Evolutionary conservation across 164 flowering plant species (phyloP), one percentile per base, ranked within the genome.

Genomic region (Saururus chinensis): DNA sequence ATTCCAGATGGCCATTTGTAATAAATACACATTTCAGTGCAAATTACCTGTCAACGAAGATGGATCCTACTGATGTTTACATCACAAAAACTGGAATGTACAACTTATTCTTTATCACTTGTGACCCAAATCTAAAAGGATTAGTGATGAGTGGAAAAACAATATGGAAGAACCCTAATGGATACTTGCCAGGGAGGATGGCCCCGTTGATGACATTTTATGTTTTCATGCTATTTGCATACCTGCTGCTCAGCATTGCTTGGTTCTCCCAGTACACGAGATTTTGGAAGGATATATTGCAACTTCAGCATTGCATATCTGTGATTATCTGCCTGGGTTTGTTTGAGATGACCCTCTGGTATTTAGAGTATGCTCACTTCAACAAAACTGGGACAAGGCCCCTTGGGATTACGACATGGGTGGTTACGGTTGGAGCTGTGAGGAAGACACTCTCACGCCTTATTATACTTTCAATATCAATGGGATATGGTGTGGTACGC

Each of bases 401-500:
- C 0, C 77, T 82, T 71, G 87, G 69, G 60, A 68, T 93, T 57
- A 90, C 99, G 40, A 65, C 84, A 30, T 93, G 92, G 92, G 97
- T 85, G 62, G 99, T 93, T 54, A 90, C 98, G 9, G 42, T 90
- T 67, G 97, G 96, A 51, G 90, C 99, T 56, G 56, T 87, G n/a
- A 85, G 89, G 63, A 87, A 84, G 76, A 90, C 96, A 59, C 58
- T 93, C 68, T 77, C 91, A 40, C 96, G 92, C 24, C 75, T 90
- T 70, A 86, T 93, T 68, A 83, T 93, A 55, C 89, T 93, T 40
- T 80, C 68, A 59, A 80, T 93, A 63, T 80, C 98, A 25, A 89
- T 93, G 97, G 98, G 98, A 1, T 89, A 82, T 70, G 97, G 98
- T 56, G 98, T 93, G 66, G 88, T 93, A 60, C 81, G 92, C 51